These are phyloP conservation scores for Inonotus hispidus DNA, from an alignment of 1,284 basidiomycete species.

Conservation along the genomic window DNA sequence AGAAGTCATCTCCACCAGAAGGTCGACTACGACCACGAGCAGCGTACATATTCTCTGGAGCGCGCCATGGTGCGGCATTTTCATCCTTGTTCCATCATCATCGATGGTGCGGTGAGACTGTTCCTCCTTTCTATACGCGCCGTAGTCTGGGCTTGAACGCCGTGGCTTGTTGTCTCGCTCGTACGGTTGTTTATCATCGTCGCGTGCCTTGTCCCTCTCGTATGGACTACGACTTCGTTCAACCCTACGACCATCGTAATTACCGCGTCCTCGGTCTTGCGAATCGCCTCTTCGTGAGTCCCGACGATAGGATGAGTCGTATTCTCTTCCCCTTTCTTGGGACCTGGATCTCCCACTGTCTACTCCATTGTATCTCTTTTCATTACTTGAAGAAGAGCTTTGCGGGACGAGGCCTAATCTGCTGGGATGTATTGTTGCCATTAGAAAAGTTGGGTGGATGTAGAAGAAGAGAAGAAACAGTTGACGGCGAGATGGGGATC, in stretches of 20 bases:
- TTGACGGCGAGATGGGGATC: not conserved
- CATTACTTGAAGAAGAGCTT: constrained; percentile 17
- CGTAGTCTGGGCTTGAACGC: constrained; percentile 18
- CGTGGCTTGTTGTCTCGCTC: constrained; percentile 6
- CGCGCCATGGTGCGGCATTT: constrained; percentile 17
- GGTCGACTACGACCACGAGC: constrained; percentile 15
- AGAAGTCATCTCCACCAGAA: constrained; percentile 22
- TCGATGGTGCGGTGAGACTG: not conserved
- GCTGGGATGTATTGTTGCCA: constrained; percentile 63
- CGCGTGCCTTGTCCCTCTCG: not conserved
- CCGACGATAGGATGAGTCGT: constrained; percentile 13
- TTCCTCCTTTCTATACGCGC: constrained; percentile 20
- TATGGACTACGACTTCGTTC: not conserved
- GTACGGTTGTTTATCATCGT: not conserved
- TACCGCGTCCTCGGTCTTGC: not conserved
- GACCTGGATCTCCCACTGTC: constrained; percentile 1
- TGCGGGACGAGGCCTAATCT: constrained; percentile 53
- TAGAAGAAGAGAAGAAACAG: not conserved
- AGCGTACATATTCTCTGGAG: constrained; percentile 22
- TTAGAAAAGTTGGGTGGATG: constrained; percentile 22
- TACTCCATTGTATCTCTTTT: constrained; percentile 24
- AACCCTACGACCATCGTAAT: not conserved
- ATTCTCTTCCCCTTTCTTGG: not conserved
- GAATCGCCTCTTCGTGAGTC: constrained; percentile 13
- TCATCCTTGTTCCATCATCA: not conserved